Evolutionary conservation across 2,329 filamentous ascomycete genomes (phyloP).

Genomic region (Colletotrichum cuscutae): DNA sequence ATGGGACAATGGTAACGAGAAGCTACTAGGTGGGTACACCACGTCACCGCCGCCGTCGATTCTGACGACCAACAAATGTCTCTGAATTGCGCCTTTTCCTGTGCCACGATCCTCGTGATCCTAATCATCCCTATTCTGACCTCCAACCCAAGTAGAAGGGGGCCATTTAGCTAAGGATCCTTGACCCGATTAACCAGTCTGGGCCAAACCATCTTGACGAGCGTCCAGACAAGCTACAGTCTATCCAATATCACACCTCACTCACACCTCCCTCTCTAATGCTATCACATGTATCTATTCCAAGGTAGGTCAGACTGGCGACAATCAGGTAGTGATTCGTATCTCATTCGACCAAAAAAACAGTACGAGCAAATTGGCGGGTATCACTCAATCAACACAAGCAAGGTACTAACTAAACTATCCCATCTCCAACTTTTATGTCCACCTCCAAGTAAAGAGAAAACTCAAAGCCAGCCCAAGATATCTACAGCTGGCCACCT

Average conservation of each 20-base stretch:
- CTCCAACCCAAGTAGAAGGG: no score
- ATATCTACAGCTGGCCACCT: background rate
- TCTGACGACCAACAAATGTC: background rate
- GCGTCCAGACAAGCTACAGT: no score
- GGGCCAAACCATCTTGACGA: no score
- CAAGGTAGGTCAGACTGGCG: no score
- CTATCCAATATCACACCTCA: no score
- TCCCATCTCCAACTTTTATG: background rate
- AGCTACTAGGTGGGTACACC: no score
- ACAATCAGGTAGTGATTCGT: background rate
- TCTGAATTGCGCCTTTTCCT: background rate
- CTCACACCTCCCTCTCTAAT: no score
- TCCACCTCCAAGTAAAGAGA: background rate
- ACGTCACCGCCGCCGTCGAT: background rate
- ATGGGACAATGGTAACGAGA: no score
- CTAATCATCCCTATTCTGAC: background rate
- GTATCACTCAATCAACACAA: background rate
- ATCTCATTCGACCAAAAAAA: background rate
- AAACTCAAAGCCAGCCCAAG: background rate
- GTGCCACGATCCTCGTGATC: background rate
- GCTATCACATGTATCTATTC: no score
- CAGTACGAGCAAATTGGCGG: background rate
- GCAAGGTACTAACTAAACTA: no score
- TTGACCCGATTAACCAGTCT: no score
- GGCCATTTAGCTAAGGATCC: no score